A percentile compares a stretch with the other conserved stretches of the same genome.
Evolutionary conservation across 176 grass and related monocot species (phyloP).

Genomic region (Echinochloa phyllopogon): DNA sequence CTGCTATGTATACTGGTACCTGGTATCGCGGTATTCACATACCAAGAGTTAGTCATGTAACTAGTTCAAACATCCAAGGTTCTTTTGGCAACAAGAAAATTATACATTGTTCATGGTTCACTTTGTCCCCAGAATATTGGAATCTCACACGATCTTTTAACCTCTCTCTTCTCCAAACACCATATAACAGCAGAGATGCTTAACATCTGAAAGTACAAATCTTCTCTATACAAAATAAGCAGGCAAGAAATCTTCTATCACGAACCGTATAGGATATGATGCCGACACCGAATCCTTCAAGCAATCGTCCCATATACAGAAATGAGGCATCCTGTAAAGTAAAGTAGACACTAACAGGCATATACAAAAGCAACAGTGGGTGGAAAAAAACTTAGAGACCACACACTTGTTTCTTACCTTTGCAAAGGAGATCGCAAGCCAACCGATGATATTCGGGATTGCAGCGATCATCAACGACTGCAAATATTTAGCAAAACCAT

Average conservation of each 20-base stretch:
- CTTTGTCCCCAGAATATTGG: neutral
- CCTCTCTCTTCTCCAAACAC: neutral
- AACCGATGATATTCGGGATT: conserved; percentile 92
- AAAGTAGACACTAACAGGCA: neutral
- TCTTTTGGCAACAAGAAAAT: neutral
- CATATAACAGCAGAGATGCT: conserved; percentile 27
- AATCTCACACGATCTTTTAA: neutral
- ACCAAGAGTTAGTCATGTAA: conserved; percentile 7
- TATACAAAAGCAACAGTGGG: neutral
- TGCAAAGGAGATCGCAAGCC: conserved; percentile 94
- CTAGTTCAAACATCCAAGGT: conserved; percentile 2
- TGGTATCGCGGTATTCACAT: conserved; percentile 38
- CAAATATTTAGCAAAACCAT: conserved; percentile 12
- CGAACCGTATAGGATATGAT: conserved; percentile 86
- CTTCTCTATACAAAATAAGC: conserved; percentile 11
- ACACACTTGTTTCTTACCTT: conserved; percentile 54
- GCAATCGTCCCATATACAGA: conserved; percentile 90
- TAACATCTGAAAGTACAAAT: neutral
- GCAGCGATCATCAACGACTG: conserved; percentile 97
- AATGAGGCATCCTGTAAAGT: conserved; percentile 78
- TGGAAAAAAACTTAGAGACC: neutral
- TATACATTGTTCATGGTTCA: neutral
- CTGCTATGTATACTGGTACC: conserved; percentile 97
- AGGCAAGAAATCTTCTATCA: neutral
- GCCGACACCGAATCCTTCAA: conserved; percentile 94